These are phyloP conservation scores for Closterium sp. DNA, from an alignment of 139 green algal genomes.

Conservation along the genomic window DNA sequence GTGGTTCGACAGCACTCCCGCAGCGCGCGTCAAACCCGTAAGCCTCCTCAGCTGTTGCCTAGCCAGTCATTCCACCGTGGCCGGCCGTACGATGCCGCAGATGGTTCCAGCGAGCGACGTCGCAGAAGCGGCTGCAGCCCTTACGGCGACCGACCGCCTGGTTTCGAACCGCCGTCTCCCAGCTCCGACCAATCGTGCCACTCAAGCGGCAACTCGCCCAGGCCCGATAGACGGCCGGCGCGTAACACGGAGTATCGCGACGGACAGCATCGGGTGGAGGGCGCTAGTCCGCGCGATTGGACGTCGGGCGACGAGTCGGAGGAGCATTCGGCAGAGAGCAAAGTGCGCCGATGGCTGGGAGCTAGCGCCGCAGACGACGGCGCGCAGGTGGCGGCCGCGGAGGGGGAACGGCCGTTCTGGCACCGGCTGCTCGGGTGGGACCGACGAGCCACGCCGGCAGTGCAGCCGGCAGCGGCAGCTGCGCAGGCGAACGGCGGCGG, in stretches of 20 bases:
- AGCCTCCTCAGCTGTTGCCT: not conserved
- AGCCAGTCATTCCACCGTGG: not conserved
- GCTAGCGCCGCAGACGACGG: not conserved
- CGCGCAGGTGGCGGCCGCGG: not conserved
- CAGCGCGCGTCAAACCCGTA: not conserved
- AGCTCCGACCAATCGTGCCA: not conserved
- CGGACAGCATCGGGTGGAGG: not conserved
- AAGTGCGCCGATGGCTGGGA: not conserved
- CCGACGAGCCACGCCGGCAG: no score
- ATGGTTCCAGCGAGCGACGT: not conserved
- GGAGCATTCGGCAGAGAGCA: not conserved
- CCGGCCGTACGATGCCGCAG: not conserved
- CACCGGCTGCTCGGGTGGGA: not conserved
- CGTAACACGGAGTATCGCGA: not conserved
- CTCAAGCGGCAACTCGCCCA: not conserved
- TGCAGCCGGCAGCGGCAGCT: no score
- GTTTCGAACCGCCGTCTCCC: not conserved
- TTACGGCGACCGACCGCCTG: not conserved
- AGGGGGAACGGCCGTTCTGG: not conserved
- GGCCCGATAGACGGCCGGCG: not conserved
- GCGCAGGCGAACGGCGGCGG: not conserved
- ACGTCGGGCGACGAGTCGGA: not conserved
- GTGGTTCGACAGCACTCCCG: not conserved
- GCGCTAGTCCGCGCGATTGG: not conserved
- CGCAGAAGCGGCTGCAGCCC: not conserved